Base-by-base conservation (phyloP, 78 protist genomes). In the Dictyostelium capitatum region DNA sequence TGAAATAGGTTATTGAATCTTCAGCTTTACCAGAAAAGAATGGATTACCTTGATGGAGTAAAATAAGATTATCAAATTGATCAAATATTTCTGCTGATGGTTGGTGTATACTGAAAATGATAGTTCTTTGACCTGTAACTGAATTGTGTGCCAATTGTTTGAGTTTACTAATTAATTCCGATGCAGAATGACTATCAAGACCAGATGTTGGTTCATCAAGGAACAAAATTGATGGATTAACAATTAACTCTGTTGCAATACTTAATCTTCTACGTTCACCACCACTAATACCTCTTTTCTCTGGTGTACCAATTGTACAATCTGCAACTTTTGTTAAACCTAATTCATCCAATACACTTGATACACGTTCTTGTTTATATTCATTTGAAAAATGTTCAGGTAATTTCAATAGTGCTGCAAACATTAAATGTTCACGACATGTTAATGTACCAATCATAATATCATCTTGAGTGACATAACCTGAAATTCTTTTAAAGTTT, bases 251-350 rank as follows among this genome's bases (percentile, higher is more conserved):
- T 6, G 94, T 48, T 0, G 95, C 98, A 47, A 97, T 85, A 0
- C 89, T 15, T 17, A 95, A 75, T 17, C 98, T 90, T 50, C 92
- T 96, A 23, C 91, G 54, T 79, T 98, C 98, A 50, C 99, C 99
- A 50, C 98, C 98, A 11, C 98, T 97, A n/a, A 98, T 92, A 37
- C 99, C 99, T 28, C 98, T 72, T 70, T 83, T 79, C 43, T 82
- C 80, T 6, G 96, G 84, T n/a, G 92, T 77, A 37, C 99, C 99
- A 50, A 98, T 90, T 48, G 32, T 48, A 19, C 83, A 37, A 48
- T 96, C 75, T 1, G 90, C 95, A 0, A 90, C 73, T 51, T 95
- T 89, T 2, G 53, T 25, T 15, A 98, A 72, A 7, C 97, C 97
- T 37, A 98, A 91, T 28, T 69, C 90, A 6, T 79, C 67, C 14